Base-by-base conservation (phyloP, 1,284 basidiomycete genomes). In the Malassezia yamatoensis region DNA sequence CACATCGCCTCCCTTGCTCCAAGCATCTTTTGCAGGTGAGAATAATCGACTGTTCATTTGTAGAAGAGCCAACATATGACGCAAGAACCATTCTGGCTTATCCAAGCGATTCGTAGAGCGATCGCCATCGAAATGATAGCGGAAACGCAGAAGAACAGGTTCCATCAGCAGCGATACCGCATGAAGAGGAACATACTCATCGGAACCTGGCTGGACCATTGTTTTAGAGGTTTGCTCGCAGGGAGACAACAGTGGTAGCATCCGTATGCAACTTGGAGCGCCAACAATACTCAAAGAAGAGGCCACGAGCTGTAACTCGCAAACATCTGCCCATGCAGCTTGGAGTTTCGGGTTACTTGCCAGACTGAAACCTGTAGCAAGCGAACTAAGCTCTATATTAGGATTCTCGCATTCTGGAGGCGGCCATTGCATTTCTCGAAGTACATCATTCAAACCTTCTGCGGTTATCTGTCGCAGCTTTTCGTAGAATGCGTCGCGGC, bases 81-180 rank as follows among this genome's bases (percentile, higher is more conserved):
- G 85, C 66, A 98, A 87, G 66, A 88, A 96, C 89, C 93, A 98
- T 75, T 96, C 94, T 0, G 93, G 93, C 87, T 67, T 98, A 78
- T 96, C 93, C 6, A 93, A 76, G 45, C 89, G 81, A 75, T 96
- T 98, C 0, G 93, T 98, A 59, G 84, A 82, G 35, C 88, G 80
- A 12, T 82, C 79, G 0, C 87, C 83, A 61, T 96, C 90, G 66
- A 98, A 98, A 70, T 99, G 94, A 74, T 87, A 99, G 66, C 86
- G 88, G 79, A 96, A 98, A 20, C 93, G 83, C 44, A 90, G 77
- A 1, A 86, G 80, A 45, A 98, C 80, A 0, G 90, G 88, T 53
- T 85, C 82, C 2, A 90, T 80, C n/a, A 98, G 81, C 0, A 87
- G 85, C 67, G 88, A 84, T 9, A 96, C 72, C 5, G 70, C 61